These are phyloP conservation scores for Amaranthus palmeri DNA, from an alignment of 148 eudicot genomes.

Conservation along the genomic window DNA sequence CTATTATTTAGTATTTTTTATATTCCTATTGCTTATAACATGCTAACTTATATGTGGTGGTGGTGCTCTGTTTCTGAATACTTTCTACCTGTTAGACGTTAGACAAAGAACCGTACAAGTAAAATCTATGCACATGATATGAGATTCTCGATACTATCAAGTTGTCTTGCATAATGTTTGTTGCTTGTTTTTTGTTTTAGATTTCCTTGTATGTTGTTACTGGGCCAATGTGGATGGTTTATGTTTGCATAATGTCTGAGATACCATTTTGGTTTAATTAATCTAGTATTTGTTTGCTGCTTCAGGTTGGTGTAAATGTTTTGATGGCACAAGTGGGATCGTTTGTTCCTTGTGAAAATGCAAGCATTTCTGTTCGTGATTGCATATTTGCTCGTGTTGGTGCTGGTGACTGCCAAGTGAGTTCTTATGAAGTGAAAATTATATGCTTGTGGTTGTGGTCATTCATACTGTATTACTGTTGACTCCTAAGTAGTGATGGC, in stretches of 20 bases:
- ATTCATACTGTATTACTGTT: not conserved
- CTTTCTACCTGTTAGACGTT: not conserved
- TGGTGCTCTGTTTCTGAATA: not conserved
- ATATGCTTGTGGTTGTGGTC: not conserved
- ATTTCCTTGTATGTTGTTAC: not conserved
- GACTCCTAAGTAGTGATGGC: no score
- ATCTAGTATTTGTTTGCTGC: constrained; percentile 10
- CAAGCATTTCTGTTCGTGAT: constrained; percentile 90
- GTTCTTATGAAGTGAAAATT: constrained; percentile 11
- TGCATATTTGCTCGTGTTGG: constrained; percentile 99
- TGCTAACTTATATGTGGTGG: not conserved
- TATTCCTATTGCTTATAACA: not conserved
- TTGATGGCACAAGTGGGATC: constrained; percentile 98
- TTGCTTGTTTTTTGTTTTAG: not conserved
- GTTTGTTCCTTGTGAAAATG: constrained; percentile 89
- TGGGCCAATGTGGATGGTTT: not conserved
- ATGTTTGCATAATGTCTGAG: not conserved
- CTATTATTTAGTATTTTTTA: no score
- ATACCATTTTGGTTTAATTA: not conserved
- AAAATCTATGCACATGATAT: not conserved
- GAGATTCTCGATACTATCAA: not conserved
- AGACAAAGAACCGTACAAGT: not conserved
- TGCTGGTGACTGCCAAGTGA: constrained; percentile 99
- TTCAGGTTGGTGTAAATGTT: constrained; percentile 92
- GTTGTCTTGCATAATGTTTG: not conserved